Evolutionary conservation across 352 stramenopile genomes (phyloP).

Genomic region (Globisporangium spiculum): DNA sequence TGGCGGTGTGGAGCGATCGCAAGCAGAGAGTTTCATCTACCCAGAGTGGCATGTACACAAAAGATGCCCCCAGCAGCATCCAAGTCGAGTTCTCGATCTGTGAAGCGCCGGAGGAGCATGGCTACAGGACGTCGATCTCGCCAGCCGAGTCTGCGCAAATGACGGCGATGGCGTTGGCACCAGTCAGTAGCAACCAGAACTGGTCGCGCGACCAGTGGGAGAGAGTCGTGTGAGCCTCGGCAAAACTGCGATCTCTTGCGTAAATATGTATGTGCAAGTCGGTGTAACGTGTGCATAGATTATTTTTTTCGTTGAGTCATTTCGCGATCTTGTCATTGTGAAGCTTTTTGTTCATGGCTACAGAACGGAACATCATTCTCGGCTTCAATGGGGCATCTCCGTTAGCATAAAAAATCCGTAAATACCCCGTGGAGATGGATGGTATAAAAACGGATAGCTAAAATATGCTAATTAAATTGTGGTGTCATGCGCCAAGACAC

Average conservation of each 20-base stretch:
- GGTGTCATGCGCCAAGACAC: too few species aligned
- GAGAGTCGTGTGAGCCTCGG: conserved; percentile 2
- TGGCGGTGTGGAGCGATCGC: conserved; percentile 14
- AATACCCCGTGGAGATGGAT: too few species aligned
- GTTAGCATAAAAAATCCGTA: too few species aligned
- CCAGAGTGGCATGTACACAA: not conserved
- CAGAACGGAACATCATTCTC: too few species aligned
- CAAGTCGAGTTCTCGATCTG: not conserved
- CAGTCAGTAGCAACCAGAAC: conserved; percentile 27
- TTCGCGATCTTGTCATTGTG: not conserved
- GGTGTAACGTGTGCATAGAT: not conserved
- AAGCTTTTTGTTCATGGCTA: not conserved
- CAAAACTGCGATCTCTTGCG: not conserved
- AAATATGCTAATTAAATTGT: too few species aligned
- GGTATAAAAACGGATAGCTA: too few species aligned
- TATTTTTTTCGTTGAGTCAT: not conserved
- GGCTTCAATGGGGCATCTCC: too few species aligned
- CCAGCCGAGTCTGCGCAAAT: conserved; percentile 24
- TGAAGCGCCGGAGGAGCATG: not conserved
- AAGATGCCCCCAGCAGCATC: not conserved
- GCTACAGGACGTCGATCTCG: conserved; percentile 24
- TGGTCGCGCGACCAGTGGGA: conserved; percentile 15
- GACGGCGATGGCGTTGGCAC: conserved; percentile 28
- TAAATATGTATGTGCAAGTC: not conserved
- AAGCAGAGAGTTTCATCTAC: not conserved